These are phyloP conservation scores for Coniochaeta sp. DNA, from an alignment of 2,329 filamentous ascomycete species.

Conservation along the genomic window DNA sequence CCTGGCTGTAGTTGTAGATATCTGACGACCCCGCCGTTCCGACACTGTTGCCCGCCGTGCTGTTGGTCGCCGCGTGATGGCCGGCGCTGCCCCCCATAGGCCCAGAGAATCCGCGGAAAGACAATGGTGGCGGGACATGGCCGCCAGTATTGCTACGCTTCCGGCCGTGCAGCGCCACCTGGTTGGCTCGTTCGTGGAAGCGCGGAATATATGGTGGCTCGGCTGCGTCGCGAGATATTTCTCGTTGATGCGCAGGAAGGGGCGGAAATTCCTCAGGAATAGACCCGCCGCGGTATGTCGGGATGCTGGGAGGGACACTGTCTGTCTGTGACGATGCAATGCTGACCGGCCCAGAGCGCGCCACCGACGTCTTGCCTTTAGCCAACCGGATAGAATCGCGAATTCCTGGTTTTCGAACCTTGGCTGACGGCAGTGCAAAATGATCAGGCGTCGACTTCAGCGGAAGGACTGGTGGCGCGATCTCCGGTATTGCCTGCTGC, in stretches of 20 bases:
- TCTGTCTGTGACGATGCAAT: conserved; percentile 22
- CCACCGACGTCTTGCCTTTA: conserved; percentile 53
- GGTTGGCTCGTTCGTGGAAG: conserved; percentile 51
- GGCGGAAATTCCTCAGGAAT: conserved; percentile 24
- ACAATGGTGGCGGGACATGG: conserved; percentile 59
- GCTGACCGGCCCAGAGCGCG: conserved; percentile 15
- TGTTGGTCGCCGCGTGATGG: conserved; percentile 40
- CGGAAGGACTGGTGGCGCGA: conserved; percentile 41
- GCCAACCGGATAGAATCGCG: conserved; percentile 86
- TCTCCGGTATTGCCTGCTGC: conserved; percentile 70
- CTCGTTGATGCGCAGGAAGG: conserved; percentile 34
- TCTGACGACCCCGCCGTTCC: conserved; percentile 27
- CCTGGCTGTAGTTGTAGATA: conserved; percentile 26
- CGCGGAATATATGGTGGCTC: conserved; percentile 67
- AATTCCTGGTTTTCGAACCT: conserved; percentile 51
- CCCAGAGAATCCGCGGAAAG: conserved; percentile 73
- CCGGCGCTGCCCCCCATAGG: conserved; percentile 34
- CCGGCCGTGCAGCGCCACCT: conserved; percentile 56
- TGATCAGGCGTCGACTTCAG: conserved; percentile 40
- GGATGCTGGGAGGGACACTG: conserved; percentile 43
- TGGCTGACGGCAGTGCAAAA: conserved; percentile 41
- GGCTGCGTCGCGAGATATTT: conserved; percentile 52
- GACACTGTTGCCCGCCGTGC: conserved; percentile 46
- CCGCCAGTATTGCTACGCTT: conserved; percentile 88
- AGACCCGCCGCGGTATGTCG: conserved; percentile 28